These are phyloP conservation scores for Rhynchosporium graminicola DNA, from an alignment of 2,329 filamentous ascomycete genomes.

Conservation along the genomic window DNA sequence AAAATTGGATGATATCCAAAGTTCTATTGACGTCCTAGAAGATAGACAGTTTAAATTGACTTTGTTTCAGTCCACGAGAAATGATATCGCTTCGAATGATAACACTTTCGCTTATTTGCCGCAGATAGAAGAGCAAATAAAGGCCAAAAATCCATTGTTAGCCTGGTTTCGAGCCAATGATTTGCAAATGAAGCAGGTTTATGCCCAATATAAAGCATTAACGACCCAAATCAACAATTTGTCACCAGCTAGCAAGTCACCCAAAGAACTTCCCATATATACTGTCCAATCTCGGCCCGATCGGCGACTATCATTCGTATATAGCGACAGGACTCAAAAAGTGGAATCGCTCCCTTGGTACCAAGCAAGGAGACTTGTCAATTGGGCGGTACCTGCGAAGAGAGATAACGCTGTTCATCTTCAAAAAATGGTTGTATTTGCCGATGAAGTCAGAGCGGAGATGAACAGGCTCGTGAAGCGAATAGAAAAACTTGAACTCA, in stretches of 20 bases:
- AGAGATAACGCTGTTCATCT: neutral
- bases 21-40: neutral
- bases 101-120: neutral
- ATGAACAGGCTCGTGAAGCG: neutral
- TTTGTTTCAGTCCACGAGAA: neutral
- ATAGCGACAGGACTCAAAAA: neutral
- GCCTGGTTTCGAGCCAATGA: constrained; percentile 15
- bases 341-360: neutral
- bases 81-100: neutral
- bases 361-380: neutral
- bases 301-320: neutral
- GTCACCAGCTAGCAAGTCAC: neutral
- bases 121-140: neutral
- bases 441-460: neutral
- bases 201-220: constrained; percentile 1
- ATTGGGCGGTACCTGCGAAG: neutral
- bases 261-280: neutral
- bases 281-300: neutral
- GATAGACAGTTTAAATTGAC: neutral
- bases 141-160: neutral
- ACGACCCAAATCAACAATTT: neutral
- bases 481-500: neutral
- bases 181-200: constrained; percentile 11
- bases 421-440: neutral
- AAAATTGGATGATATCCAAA: neutral